Conservation (phyloP, 1,284 basidiomycete species). For the Ganoderma sinense region DNA sequence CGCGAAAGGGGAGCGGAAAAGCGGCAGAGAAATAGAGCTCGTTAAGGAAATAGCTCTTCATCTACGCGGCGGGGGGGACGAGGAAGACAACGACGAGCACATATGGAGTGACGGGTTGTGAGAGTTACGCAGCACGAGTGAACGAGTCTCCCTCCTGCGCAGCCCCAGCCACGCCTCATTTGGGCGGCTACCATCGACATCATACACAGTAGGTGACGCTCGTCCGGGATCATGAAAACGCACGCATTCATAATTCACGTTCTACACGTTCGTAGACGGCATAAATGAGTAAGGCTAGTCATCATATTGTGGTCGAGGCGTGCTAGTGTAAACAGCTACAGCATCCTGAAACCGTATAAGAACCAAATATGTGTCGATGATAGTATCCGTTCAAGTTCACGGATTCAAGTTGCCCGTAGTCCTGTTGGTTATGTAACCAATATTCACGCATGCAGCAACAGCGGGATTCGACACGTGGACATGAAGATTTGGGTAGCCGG, state of each 20-base stretch:
- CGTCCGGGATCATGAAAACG: neutral
- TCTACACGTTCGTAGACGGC: neutral
- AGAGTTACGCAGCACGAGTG: neutral
- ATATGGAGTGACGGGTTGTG: constrained; percentile 7
- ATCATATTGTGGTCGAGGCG: neutral
- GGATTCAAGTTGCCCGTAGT: too few relatives aligned
- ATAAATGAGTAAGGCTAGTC: neutral
- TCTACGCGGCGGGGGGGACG: constrained; percentile 9
- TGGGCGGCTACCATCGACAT: neutral
- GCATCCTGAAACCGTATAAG: neutral
- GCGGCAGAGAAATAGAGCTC: constrained; percentile 40
- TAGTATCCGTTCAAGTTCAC: too few relatives aligned
- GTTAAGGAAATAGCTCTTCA: constrained; percentile 30
- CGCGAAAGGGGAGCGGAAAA: constrained; percentile 47
- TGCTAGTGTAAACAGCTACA: neutral
- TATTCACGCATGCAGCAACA: neutral
- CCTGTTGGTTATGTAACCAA: too few relatives aligned
- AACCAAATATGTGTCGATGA: too few relatives aligned
- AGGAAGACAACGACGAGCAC: neutral
- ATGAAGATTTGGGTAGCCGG: neutral
- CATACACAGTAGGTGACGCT: too few relatives aligned
- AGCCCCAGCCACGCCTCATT: neutral
- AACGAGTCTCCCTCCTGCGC: neutral
- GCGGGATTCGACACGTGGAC: neutral
- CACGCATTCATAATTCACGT: neutral